Evolutionary conservation across 2,329 filamentous ascomycete species (phyloP).

Genomic region (Endothia cerciana): DNA sequence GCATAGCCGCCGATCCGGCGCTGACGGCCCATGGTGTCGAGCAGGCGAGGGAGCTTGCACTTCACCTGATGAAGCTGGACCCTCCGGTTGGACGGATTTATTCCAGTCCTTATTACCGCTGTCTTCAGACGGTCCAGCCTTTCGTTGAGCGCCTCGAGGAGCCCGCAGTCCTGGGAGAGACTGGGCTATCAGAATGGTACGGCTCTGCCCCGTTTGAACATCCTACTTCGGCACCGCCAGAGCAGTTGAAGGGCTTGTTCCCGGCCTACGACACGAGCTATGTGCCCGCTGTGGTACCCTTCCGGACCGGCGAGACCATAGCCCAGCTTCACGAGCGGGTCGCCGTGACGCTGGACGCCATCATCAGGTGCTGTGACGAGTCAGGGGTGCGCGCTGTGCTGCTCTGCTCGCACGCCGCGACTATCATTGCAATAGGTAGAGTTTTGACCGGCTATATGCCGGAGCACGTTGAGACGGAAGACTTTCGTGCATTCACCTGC

Average conservation of each 20-base stretch:
- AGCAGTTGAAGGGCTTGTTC: constrained; percentile 69
- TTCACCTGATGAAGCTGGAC: constrained; percentile 62
- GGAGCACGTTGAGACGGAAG: constrained; percentile 69
- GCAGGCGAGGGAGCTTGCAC: constrained; percentile 78
- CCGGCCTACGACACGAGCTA: constrained; percentile 63
- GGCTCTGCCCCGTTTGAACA: constrained; percentile 85
- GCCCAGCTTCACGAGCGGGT: constrained; percentile 79
- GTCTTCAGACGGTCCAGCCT: constrained; percentile 80
- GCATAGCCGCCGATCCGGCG: constrained; percentile 84
- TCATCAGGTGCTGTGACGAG: constrained; percentile 75
- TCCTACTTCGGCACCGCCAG: constrained; percentile 71
- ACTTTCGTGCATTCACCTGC: constrained; percentile 86
- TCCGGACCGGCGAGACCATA: constrained; percentile 77
- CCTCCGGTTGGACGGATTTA: constrained; percentile 79
- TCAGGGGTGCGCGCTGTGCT: constrained; percentile 72
- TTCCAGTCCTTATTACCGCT: constrained; percentile 84
- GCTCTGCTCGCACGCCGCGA: constrained; percentile 87
- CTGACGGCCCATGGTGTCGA: constrained; percentile 84
- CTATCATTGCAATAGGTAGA: constrained; percentile 83
- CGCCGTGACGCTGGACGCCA: constrained; percentile 67
- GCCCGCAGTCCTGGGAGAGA: constrained; percentile 54
- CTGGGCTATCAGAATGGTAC: constrained; percentile 83
- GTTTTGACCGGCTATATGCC: constrained; percentile 81
- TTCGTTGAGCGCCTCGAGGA: constrained; percentile 53
- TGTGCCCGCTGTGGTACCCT: constrained; percentile 67